These are phyloP conservation scores for Asparagopsis taxiformis DNA, from an alignment of 31 red algal species.

Conservation along the genomic window DNA sequence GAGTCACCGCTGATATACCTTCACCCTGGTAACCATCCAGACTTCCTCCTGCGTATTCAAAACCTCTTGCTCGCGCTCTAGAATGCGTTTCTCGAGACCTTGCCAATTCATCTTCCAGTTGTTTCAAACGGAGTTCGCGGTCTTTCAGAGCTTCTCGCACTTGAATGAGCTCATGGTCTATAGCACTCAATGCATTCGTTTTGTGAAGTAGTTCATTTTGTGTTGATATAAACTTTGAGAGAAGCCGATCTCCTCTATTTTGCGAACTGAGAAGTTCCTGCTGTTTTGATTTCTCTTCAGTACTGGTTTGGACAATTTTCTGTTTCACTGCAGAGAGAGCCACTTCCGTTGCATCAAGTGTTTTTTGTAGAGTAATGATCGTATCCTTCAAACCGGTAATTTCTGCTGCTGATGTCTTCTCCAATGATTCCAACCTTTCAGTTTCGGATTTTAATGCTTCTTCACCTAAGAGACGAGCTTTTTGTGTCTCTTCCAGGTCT, in stretches of 20 bases:
- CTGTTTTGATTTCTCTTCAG: background rate
- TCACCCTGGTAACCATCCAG: background rate
- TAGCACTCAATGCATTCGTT: background rate
- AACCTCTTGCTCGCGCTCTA: background rate
- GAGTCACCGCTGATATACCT: background rate
- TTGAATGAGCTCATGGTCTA: background rate
- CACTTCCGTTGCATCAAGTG: background rate
- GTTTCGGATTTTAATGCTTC: background rate
- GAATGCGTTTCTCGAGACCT: background rate
- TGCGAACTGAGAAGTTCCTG: background rate
- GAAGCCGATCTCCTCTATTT: constrained; percentile 6
- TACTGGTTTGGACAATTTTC: background rate
- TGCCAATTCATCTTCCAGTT: background rate
- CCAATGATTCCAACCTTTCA: background rate
- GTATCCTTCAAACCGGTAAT: background rate
- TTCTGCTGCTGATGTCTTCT: constrained; percentile 4
- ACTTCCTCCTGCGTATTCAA: background rate
- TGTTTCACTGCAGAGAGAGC: background rate
- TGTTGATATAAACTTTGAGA: background rate
- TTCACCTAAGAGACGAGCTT: background rate
- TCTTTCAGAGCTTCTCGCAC: constrained; percentile 1
- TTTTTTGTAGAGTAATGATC: background rate
- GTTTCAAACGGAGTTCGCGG: background rate
- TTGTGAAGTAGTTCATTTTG: background rate
- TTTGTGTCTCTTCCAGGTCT: background rate